Base-by-base conservation (phyloP, 768 basidiomycete genomes). In the Auricularia sp. region DNA sequence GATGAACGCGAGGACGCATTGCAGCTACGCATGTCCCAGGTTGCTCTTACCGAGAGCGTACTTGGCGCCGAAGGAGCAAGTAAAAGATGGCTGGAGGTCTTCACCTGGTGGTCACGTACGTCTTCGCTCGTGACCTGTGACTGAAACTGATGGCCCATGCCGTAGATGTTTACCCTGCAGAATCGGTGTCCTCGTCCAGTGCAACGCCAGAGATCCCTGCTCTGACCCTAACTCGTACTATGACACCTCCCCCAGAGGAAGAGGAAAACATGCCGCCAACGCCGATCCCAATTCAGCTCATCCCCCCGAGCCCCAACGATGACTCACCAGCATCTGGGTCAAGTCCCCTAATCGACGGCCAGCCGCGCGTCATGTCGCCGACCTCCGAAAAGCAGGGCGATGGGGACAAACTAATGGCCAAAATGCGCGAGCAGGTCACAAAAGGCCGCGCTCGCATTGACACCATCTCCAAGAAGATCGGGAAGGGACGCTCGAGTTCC, bases 11-110 rank as follows among this genome's bases (percentile, higher is more conserved):
- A 90, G 70, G 81, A 88, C 63, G 87, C 89, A 21, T 77, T 97
- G 56, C 90, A 97, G 74, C 74, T 98, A 37, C 81, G 94, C 36
- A 90, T 96, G 83, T 90, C 94, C 0, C 87, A 91, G 71, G 85
- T 89, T 61, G 85, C 87, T 5, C 76, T 98, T 61, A 81, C 82
- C 18, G 97, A 98, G 75, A 83, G 87, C 42, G 82, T 90, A 18
- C 88, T 94, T 44, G 96, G 97, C 0, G 82, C 93, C 0, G 92
- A 95, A 69, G 84, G 85, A 45, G 94, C 94, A 0, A 87, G 89
- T 67, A 76, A 78, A 18, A 86, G 85, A 65, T 94, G 93, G 84
- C 78, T 93, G 16, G 92, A 93, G 34, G 81, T 93, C 7, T 96
- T 95, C 73, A 77, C 83, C 3, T 97, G 90, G 89, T 87, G 94